Percentiles rank a stretch among this genome's conserved stretches.
phyloP scores from a whole-genome alignment of 306 rosid species.

The Cajanus cajan region DNA sequence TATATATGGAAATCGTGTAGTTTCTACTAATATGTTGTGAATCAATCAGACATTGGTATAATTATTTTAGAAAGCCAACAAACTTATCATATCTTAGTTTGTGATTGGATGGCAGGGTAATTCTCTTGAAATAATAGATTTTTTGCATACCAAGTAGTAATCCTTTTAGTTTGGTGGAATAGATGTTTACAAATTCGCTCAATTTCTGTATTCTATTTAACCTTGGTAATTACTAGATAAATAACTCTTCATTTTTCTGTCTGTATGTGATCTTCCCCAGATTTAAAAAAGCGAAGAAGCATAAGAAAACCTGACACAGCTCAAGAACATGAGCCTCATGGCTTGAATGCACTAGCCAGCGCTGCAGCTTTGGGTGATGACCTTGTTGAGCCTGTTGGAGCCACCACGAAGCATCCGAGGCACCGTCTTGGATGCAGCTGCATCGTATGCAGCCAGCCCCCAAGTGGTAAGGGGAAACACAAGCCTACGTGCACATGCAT shows the following conservation, averaged over 20 bases:
- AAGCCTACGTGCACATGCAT: slow-evolving; percentile 73
- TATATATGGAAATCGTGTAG: neutral
- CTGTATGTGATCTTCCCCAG: slow-evolving; percentile 40
- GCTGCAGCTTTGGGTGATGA: slow-evolving; percentile 68
- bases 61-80: too few species aligned
- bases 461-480: slow-evolving; percentile 89
- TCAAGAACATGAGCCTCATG: slow-evolving; percentile 48
- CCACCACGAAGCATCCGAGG: slow-evolving; percentile 81
- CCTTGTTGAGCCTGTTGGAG: slow-evolving; percentile 49
- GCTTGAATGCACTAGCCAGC: slow-evolving; percentile 72
- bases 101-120: too few species aligned
- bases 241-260: slow-evolving; percentile 20
- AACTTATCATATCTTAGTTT: too few species aligned
- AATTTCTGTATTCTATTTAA: neutral
- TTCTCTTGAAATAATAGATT: too few species aligned
- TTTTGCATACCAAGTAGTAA: too few species aligned
- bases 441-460: slow-evolving; percentile 89
- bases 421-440: slow-evolving; percentile 91
- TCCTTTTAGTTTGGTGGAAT: too few species aligned
- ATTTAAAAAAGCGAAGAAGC: slow-evolving; percentile 55
- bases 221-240: slow-evolving; percentile 2
- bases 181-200: too few species aligned
- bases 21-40: too few species aligned
- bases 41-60: too few species aligned
- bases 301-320: slow-evolving; percentile 32